These are phyloP conservation scores for Hypoxylon sp. DNA, from an alignment of 2,329 filamentous ascomycete genomes.

Conservation along the genomic window DNA sequence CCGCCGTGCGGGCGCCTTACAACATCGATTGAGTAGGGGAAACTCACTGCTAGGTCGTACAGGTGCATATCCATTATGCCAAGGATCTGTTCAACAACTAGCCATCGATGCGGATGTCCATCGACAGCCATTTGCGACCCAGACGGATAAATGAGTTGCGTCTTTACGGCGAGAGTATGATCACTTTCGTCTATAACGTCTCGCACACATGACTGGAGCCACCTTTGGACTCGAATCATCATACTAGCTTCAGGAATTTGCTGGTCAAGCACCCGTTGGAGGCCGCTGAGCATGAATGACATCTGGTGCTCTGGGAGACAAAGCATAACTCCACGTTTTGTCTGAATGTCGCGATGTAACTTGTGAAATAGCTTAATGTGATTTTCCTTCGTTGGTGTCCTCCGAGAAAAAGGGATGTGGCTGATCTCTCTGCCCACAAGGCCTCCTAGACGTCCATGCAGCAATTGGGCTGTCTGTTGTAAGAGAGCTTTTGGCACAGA, in stretches of 20 bases:
- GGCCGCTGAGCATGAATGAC: constrained; percentile 73
- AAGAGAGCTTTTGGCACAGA: constrained; percentile 69
- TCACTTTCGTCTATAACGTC: constrained; percentile 76
- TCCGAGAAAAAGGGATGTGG: constrained; percentile 71
- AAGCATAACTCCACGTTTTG: constrained; percentile 66
- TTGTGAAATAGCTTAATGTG: constrained; percentile 56
- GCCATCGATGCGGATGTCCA: constrained; percentile 66
- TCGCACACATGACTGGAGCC: constrained; percentile 62
- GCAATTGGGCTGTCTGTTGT: constrained; percentile 68
- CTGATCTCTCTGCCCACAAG: constrained; percentile 66
- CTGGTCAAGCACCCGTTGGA: constrained; percentile 67
- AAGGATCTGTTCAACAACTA: constrained; percentile 58
- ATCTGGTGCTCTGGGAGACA: constrained; percentile 72
- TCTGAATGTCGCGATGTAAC: constrained; percentile 57
- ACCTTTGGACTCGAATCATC: constrained; percentile 66
- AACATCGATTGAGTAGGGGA: constrained; percentile 62
- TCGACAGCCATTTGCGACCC: constrained; percentile 64
- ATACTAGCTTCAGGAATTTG: constrained; percentile 56
- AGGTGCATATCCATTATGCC: constrained; percentile 58
- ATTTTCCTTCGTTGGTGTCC: constrained; percentile 54
- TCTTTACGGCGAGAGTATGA: constrained; percentile 64
- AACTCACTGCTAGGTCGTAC: constrained; percentile 54
- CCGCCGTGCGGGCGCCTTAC: constrained; percentile 54
- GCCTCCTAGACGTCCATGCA: constrained; percentile 68
- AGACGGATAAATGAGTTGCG: constrained; percentile 69